phyloP scores from a whole-genome alignment of 306 rosid genomes.

The Medicago truncatula region DNA sequence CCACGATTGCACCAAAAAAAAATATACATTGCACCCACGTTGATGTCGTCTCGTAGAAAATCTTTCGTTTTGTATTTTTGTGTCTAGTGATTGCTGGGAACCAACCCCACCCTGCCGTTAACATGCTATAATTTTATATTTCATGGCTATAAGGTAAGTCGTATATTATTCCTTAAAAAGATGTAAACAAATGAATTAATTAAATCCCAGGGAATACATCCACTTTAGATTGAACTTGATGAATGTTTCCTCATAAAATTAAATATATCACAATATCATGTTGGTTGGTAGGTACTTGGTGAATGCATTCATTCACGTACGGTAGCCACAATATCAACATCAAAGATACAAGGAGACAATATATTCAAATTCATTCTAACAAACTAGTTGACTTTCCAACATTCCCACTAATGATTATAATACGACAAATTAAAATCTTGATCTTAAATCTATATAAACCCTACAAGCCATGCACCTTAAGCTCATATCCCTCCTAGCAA shows the following conservation, averaged over 20 bases:
- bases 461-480: constrained; percentile 19
- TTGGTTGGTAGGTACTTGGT: neutral
- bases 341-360: neutral
- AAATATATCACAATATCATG: neutral
- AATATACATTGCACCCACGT: neutral
- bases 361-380: neutral
- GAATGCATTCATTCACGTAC: constrained; percentile 1
- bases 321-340: constrained; percentile 35
- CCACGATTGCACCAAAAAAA: too few species aligned
- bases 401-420: constrained; percentile 9
- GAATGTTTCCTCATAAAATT: too few species aligned
- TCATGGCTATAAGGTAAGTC: too few species aligned
- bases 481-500: constrained; percentile 3
- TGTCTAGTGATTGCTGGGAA: constrained; percentile 11
- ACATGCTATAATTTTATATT: too few species aligned
- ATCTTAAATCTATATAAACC: constrained; percentile 40
- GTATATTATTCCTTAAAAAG: too few species aligned
- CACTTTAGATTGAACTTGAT: too few species aligned
- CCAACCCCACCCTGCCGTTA: too few species aligned
- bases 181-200: too few species aligned
- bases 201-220: too few species aligned
- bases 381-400: constrained; percentile 34
- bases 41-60: neutral
- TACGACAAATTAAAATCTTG: neutral
- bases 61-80: neutral